phyloP scores from a whole-genome alignment of 805 yeast genomes.

The Priceomyces carsonii region DNA sequence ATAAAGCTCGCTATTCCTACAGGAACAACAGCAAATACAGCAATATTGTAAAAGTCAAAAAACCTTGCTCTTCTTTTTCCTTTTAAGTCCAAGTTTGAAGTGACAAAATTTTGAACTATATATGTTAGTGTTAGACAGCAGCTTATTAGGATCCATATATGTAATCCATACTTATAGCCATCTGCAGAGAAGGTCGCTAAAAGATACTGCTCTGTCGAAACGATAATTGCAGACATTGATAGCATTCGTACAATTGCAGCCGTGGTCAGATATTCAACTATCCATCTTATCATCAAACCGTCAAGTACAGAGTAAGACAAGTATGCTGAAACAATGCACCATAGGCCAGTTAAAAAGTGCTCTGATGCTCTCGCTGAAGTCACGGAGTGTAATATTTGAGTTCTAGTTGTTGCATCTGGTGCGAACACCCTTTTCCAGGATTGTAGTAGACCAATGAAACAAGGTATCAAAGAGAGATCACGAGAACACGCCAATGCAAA shows the following conservation, averaged over 20 bases:
- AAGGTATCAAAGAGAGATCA: slow-evolving; percentile 71
- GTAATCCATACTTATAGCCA: slow-evolving; percentile 70
- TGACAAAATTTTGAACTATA: slow-evolving; percentile 84
- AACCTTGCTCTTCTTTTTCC: slow-evolving; percentile 55
- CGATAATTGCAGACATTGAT: slow-evolving; percentile 73
- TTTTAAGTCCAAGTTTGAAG: slow-evolving; percentile 65
- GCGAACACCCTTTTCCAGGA: slow-evolving; percentile 41
- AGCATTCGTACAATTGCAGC: slow-evolving; percentile 89
- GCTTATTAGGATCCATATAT: slow-evolving; percentile 90
- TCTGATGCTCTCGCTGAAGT: slow-evolving; percentile 74
- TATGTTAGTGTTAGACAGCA: slow-evolving; percentile 79
- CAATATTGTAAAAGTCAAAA: slow-evolving; percentile 83
- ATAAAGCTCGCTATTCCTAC: slow-evolving; percentile 92
- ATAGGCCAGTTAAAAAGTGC: slow-evolving; percentile 78
- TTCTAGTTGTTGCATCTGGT: slow-evolving; percentile 4
- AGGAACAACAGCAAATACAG: slow-evolving; percentile 97
- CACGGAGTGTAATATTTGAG: slow-evolving; percentile 21
- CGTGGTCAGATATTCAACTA: slow-evolving; percentile 81
- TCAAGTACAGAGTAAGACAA: slow-evolving; percentile 82
- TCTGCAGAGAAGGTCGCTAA: slow-evolving; percentile 65
- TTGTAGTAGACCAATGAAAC: slow-evolving; percentile 53
- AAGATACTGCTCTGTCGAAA: slow-evolving; percentile 68
- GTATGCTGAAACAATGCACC: slow-evolving; percentile 90
- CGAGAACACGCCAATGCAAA: slow-evolving; percentile 74
- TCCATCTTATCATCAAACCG: slow-evolving; percentile 91